A percentile compares a stretch with the other conserved stretches of the same genome.
These are phyloP conservation scores for Neonectria hederae DNA, from an alignment of 2,329 filamentous ascomycete species.

Conservation along the genomic window DNA sequence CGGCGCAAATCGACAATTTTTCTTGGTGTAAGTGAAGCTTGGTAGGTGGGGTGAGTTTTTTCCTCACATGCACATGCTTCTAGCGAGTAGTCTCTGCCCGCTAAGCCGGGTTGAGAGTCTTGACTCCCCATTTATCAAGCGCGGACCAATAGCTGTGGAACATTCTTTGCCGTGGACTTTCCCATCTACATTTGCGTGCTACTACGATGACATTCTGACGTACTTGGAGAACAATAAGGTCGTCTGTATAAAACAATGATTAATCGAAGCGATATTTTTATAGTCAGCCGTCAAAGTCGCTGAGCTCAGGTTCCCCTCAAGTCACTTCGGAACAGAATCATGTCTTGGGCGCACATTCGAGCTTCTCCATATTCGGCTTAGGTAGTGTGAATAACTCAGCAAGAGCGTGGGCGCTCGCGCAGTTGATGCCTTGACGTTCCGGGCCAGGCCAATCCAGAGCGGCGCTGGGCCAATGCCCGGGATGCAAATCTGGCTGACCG, in stretches of 20 bases:
- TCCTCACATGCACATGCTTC: slow-evolving; percentile 20
- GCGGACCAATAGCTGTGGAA: slow-evolving; percentile 1
- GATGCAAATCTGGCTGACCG: slow-evolving; percentile 44
- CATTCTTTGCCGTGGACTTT: neutral
- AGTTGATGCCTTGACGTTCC: slow-evolving; percentile 11
- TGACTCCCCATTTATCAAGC: neutral
- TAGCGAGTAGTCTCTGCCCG: neutral
- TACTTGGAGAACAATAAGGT: neutral
- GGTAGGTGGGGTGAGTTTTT: slow-evolving; percentile 38
- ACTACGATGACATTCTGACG: neutral
- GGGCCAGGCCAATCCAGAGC: slow-evolving; percentile 29
- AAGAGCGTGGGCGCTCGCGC: neutral
- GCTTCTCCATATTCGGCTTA: neutral
- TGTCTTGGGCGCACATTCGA: neutral
- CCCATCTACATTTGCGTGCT: neutral
- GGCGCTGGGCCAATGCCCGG: slow-evolving; percentile 39
- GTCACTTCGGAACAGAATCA: neutral
- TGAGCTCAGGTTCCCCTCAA: neutral
- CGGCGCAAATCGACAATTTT: slow-evolving; percentile 42
- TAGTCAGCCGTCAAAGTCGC: neutral
- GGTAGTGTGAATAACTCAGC: neutral
- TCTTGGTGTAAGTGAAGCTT: slow-evolving; percentile 42
- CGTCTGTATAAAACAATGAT: neutral
- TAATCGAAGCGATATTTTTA: neutral
- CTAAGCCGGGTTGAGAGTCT: slow-evolving; percentile 15